Evolutionary conservation across 352 stramenopile species (phyloP), one percentile per base, ranked within the genome.

Genomic region (Plasmopara viticola): DNA sequence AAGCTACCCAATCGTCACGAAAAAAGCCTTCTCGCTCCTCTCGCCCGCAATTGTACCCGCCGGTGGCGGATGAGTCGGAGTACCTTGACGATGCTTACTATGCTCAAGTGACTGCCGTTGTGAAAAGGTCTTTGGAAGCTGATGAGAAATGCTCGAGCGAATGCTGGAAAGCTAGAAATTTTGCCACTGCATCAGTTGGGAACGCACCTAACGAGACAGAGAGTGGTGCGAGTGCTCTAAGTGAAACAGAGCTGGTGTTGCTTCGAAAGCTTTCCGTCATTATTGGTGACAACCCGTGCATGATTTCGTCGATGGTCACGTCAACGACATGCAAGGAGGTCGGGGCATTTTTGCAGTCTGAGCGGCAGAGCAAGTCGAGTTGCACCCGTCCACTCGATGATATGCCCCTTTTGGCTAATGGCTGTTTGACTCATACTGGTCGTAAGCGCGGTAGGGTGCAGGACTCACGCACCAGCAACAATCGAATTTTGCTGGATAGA

Each of bases 81-180:
- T 85, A 84, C 37, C 35, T 88, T 14, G 79, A 90, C 29, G 70
- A 90, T 42, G 81, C 68, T 37, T 62, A 90, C 48, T 66, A 54
- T 35, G 44, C 35, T 15, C 42, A 78, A 20, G 63, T 87, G 41
- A 70, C 60, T 40, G 51, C 48, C 9, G 71, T 73, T 39, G 49
- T 90, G 7, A 70, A 74, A 38, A 61, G 58, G 34, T 87, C 75
- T 44, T 30, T 72, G 6, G 40, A 51, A 6, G 42, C 53, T 15
- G 56, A 51, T 13, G 58, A 62, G 6, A 45, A 38, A 0, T 90
- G 79, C 51, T 76, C 70, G 10, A 58, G 49, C 1, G 51, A 58
- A 7, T 85, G 74, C 17, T 83, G 72, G 64, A 85, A 79, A 53
- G 28, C 42, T 46, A 31, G 33, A 30, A 31, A 41, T 15, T 17